Conservation (phyloP, 2,329 filamentous ascomycete genomes). For the Hypoxylon sp. region DNA sequence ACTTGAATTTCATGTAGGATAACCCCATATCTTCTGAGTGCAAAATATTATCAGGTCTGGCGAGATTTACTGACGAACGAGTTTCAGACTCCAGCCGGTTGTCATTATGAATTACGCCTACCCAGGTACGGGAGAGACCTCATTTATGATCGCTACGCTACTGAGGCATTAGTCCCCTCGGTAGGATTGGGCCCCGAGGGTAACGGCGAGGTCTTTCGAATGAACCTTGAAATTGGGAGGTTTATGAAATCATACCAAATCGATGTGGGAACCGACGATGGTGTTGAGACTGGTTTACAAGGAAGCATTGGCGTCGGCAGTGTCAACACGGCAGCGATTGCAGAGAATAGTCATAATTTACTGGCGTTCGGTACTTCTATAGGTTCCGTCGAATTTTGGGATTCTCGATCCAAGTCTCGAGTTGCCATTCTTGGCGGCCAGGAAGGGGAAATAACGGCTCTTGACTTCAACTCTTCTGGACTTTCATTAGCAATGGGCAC, state of each 20-base stretch:
- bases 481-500: constrained; percentile 88
- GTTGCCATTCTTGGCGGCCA: constrained; percentile 81
- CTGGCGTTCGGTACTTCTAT: constrained; percentile 93
- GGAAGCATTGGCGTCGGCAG: constrained; percentile 88
- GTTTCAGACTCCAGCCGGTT: constrained; percentile 64
- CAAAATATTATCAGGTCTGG: background rate
- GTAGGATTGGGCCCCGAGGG: constrained; percentile 90
- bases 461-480: constrained; percentile 88
- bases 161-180: constrained; percentile 88
- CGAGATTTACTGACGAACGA: constrained; percentile 5
- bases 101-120: constrained; percentile 90
- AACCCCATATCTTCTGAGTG: background rate
- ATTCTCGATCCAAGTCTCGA: constrained; percentile 84
- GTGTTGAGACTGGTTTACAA: constrained; percentile 80
- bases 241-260: constrained; percentile 96
- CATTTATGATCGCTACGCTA: constrained; percentile 83
- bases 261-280: constrained; percentile 88
- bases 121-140: constrained; percentile 94
- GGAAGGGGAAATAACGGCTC: constrained; percentile 83
- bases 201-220: constrained; percentile 89
- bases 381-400: constrained; percentile 98
- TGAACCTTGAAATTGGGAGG: constrained; percentile 91
- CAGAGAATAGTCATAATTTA: constrained; percentile 90
- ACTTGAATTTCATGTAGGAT: constrained; percentile 82
- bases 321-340: constrained; percentile 89